A percentile compares a stretch with the other conserved stretches of the same genome.
Evolutionary conservation across 129 eudicot genomes (phyloP).

Genomic region (Heracleum sosnowskyi): DNA sequence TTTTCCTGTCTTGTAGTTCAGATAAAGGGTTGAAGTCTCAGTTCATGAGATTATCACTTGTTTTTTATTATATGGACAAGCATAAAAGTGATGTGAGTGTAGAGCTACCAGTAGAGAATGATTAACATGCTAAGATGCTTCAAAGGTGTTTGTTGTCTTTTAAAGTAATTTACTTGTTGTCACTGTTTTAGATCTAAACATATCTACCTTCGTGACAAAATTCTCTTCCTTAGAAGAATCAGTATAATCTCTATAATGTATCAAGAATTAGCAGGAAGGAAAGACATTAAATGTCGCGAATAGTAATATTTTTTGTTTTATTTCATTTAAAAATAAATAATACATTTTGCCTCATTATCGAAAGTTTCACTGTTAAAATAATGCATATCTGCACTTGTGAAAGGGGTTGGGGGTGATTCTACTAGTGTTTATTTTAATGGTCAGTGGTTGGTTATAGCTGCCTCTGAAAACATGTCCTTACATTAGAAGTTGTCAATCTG

Average conservation of each 20-base stretch:
- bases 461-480: not conserved
- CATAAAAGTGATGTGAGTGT: not conserved
- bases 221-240: not conserved
- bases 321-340: not conserved
- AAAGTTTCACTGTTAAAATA: not conserved
- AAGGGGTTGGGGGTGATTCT: not conserved
- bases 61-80: not conserved
- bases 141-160: not conserved
- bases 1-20: not conserved
- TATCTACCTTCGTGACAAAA: not conserved
- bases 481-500: slow-evolving; percentile 1
- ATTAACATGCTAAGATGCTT: not conserved
- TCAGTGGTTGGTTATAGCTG: not conserved
- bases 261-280: not conserved
- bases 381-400: not conserved
- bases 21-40: not conserved
- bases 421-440: not conserved
- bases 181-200: not conserved
- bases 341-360: not conserved
- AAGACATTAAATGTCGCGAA: not conserved
- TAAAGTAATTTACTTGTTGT: not conserved
- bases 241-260: not conserved
- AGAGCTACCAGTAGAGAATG: not conserved
- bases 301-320: not conserved
- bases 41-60: not conserved